phyloP scores from a whole-genome alignment of 1,284 basidiomycete species.

The Trametes polyzona region DNA sequence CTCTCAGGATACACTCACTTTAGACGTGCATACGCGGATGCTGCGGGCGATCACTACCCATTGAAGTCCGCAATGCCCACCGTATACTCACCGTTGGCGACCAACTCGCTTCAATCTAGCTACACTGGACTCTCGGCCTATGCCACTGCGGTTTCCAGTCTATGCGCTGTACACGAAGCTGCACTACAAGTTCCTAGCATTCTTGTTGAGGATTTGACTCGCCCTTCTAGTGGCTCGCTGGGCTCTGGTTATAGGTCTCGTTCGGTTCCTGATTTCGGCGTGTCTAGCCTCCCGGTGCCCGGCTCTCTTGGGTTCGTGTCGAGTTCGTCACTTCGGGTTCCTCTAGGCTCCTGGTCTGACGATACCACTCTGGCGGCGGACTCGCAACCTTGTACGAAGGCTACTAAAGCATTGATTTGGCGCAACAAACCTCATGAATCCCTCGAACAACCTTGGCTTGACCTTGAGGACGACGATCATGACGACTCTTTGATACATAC shows the following conservation, averaged over 20 bases:
- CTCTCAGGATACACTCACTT: too few species aligned
- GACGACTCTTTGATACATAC: neutral
- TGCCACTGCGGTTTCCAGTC: neutral
- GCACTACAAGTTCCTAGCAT: neutral
- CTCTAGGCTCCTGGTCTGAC: slow-evolving; percentile 3
- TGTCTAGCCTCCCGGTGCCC: neutral
- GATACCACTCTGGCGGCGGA: neutral
- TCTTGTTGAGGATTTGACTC: neutral
- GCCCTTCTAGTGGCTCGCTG: neutral
- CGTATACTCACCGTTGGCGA: too few species aligned
- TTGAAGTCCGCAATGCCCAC: neutral
- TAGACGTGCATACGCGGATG: too few species aligned
- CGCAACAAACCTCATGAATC: neutral
- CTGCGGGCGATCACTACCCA: too few species aligned
- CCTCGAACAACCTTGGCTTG: slow-evolving; percentile 5
- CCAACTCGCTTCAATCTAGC: too few species aligned
- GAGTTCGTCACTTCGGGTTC: neutral
- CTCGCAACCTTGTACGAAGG: neutral
- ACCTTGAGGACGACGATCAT: neutral
- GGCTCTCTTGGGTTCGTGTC: neutral
- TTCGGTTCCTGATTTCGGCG: neutral
- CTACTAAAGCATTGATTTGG: neutral
- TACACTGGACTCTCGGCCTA: neutral
- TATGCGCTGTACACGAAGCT: neutral
- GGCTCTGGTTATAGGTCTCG: neutral